Percentiles rank a stretch among this genome's conserved stretches.
phyloP scores from a whole-genome alignment of 345 rosid species.

The Mallotus nudiflorus region DNA sequence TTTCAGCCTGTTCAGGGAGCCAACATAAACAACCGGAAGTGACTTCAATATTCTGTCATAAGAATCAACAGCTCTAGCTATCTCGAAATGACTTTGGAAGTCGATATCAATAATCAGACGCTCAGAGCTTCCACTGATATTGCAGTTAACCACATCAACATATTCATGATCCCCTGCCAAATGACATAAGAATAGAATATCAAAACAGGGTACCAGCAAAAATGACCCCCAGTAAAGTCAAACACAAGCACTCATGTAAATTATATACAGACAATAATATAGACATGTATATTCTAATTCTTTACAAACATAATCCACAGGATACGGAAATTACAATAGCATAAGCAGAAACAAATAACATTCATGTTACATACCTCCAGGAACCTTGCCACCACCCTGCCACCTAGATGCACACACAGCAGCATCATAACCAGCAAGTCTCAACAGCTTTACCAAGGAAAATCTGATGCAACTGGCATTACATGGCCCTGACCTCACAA shows the following conservation, averaged over 20 bases:
- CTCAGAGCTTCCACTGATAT: slow-evolving; percentile 47
- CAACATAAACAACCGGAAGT: slow-evolving; percentile 78
- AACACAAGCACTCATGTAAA: background rate
- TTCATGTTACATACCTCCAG: slow-evolving; percentile 63
- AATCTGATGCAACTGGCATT: slow-evolving; percentile 79
- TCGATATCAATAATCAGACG: slow-evolving; percentile 83
- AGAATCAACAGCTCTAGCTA: slow-evolving; percentile 88
- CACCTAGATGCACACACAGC: slow-evolving; percentile 82
- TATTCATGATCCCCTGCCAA: slow-evolving; percentile 86
- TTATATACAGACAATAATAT: no score
- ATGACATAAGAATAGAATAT: background rate
- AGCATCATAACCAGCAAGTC: slow-evolving; percentile 79
- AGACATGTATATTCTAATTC: no score
- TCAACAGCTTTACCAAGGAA: slow-evolving; percentile 67
- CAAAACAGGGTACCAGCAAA: background rate
- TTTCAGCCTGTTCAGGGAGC: slow-evolving; percentile 57
- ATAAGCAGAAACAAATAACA: background rate
- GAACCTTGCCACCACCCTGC: slow-evolving; percentile 81
- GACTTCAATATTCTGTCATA: slow-evolving; percentile 70
- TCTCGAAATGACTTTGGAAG: slow-evolving; percentile 89
- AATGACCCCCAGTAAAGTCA: background rate
- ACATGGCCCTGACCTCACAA: slow-evolving; percentile 62
- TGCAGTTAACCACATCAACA: slow-evolving; percentile 61
- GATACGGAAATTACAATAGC: background rate
- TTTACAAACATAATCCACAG: background rate